phyloP scores from a whole-genome alignment of 305 asterid species.

The Fraxinus dipetala region DNA sequence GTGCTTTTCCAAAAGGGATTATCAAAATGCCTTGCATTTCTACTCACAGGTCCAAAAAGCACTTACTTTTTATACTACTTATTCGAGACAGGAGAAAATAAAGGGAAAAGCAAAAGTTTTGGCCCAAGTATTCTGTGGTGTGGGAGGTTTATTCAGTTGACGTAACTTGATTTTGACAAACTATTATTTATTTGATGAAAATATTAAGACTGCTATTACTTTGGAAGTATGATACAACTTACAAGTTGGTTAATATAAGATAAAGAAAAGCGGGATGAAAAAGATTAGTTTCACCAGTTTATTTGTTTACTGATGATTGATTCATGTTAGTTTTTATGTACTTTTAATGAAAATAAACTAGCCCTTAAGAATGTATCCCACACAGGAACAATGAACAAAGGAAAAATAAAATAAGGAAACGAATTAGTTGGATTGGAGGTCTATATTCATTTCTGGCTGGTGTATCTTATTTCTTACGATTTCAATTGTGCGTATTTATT shows the following conservation, averaged over 20 bases:
- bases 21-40: conserved; percentile 53
- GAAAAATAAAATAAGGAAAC: neutral
- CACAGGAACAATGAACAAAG: neutral
- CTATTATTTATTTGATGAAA: neutral
- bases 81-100: neutral
- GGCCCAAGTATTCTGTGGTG: neutral
- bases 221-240: neutral
- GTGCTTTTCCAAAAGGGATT: conserved; percentile 68
- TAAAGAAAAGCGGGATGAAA: neutral
- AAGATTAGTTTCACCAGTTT: neutral
- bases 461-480: neutral
- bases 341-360: neutral
- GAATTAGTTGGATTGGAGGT: neutral
- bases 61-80: neutral
- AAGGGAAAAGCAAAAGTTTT: neutral
- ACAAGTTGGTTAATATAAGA: neutral
- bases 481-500: neutral
- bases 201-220: neutral
- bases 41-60: conserved; percentile 58
- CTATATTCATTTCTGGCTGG: neutral
- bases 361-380: neutral
- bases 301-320: neutral
- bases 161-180: neutral
- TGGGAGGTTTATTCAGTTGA: neutral
- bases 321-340: neutral